Conservation (phyloP, 176 grass and related monocot species). For the Oropetium thomaeum region DNA sequence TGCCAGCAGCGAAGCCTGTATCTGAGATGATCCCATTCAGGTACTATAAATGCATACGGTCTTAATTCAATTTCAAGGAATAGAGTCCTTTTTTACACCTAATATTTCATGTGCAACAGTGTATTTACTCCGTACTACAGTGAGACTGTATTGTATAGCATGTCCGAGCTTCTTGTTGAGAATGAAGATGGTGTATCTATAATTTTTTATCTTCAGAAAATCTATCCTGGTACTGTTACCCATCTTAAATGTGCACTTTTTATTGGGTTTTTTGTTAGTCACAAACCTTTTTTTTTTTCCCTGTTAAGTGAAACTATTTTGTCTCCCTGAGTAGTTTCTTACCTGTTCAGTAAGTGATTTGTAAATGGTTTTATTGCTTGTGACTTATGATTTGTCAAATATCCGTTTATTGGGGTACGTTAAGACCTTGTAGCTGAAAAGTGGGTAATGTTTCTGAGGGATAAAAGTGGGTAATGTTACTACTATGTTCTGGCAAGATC, state of each 20-base stretch:
- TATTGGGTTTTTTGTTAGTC: background rate
- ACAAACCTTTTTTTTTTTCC: background rate
- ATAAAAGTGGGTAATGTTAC: background rate
- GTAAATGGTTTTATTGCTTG: background rate
- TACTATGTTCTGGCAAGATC: background rate
- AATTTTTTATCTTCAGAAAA: conserved; percentile 98
- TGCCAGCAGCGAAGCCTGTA: conserved; percentile 78
- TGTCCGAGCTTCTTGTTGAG: conserved; percentile 65
- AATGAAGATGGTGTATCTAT: conserved; percentile 95
- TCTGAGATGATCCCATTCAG: conserved; percentile 96
- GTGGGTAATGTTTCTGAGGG: background rate
- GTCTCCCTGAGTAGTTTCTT: background rate
- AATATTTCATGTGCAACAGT: conserved; percentile 60
- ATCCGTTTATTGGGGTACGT: background rate
- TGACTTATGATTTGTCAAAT: conserved; percentile 11
- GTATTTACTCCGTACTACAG: conserved; percentile 98
- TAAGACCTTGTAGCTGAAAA: background rate
- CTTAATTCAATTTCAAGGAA: conserved; percentile 17
- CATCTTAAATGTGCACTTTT: background rate
- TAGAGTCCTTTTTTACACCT: conserved; percentile 30
- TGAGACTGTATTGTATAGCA: conserved; percentile 93
- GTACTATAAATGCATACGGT: conserved; percentile 42
- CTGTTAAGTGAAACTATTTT: background rate
- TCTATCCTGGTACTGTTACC: conserved; percentile 72
- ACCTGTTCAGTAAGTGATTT: background rate